Conservation (phyloP, 306 rosid genomes). For the Arachis hypogaea region DNA sequence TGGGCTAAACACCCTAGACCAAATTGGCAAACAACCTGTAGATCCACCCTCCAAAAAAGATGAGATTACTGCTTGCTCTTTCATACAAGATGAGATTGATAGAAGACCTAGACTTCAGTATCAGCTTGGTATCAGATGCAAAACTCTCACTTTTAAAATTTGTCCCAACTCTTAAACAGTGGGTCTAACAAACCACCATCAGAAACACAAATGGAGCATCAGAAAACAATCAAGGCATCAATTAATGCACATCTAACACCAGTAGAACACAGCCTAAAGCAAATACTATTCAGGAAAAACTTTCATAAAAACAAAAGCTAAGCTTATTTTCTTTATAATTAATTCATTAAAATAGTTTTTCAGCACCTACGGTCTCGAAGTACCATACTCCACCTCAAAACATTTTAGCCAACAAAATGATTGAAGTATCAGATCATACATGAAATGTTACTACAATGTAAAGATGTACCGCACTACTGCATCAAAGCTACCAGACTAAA, state of each 20-base stretch:
- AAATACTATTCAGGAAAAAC: background rate
- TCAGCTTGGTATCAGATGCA: slow-evolving; percentile 15
- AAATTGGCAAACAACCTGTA: slow-evolving; percentile 15
- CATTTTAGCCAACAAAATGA: background rate
- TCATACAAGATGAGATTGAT: slow-evolving; percentile 7
- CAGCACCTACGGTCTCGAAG: no score
- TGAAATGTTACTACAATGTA: background rate
- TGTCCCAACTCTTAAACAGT: background rate
- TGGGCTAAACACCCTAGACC: slow-evolving; percentile 25
- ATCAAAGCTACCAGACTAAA: background rate
- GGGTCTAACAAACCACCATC: slow-evolving; percentile 21
- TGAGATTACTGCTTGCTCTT: background rate
- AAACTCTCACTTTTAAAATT: slow-evolving; percentile 19
- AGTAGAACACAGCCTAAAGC: background rate
- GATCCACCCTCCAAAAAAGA: slow-evolving; percentile 1
- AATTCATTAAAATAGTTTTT: background rate
- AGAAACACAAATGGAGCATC: background rate
- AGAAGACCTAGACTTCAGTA: background rate
- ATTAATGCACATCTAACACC: background rate
- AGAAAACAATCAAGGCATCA: slow-evolving; percentile 6
- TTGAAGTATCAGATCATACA: background rate
- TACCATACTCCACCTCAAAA: no score
- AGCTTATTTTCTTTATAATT: background rate
- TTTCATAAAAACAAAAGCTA: background rate
- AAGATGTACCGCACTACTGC: no score